Evolutionary conservation across 2,329 filamentous ascomycete genomes (phyloP), one percentile per base, ranked within the genome.

Genomic region (Corniculantispora saksenae): DNA sequence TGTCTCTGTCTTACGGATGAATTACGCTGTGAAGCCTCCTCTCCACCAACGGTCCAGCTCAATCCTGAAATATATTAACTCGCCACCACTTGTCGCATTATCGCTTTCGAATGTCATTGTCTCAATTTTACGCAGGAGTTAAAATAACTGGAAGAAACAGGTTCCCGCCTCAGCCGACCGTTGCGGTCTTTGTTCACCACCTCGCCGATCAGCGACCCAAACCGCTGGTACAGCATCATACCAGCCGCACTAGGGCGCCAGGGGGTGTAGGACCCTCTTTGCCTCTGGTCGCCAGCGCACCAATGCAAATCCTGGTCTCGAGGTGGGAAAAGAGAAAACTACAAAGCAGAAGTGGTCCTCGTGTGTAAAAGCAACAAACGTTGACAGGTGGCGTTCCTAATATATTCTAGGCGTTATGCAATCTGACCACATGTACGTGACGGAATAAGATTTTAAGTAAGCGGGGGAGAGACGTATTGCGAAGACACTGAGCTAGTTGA

Each of bases 241-340:
- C n/a, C 45, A 23, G 47, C 47, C 58, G 58, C 58, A 61, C 58
- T 61, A 61, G 47, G 8, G 17, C 8, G 9, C 29, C 12, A 25
- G 4, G 29, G 6, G 32, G 32, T 6, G 32, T 27, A 13, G 21
- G 25, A 17, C 27, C 27, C 13, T 19, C 27, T 32, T 32, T 53
- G 47, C 21, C 21, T 50, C 10, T 45, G 57, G 29, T 29, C 57
- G 57, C 57, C 25, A 23, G 8, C n/a, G 15, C 32, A 23, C 38
- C 19, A 7, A 5, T 29, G 57, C n/a, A 4, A 25, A 50, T 60
- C 29, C 57, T 43, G 48, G 45, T 40, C 9, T 23, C 27, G 17
- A 5, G 2, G 8, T 15, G 58, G 21, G 58, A 29, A 29, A 61
- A 61, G 58, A 61, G 58, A 43, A 53, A 61, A 61, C 47, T 60